Percentiles rank a stretch among this genome's conserved stretches.
phyloP scores from a whole-genome alignment of 2,329 filamentous ascomycete species.

The Ophiostoma perfectum region DNA sequence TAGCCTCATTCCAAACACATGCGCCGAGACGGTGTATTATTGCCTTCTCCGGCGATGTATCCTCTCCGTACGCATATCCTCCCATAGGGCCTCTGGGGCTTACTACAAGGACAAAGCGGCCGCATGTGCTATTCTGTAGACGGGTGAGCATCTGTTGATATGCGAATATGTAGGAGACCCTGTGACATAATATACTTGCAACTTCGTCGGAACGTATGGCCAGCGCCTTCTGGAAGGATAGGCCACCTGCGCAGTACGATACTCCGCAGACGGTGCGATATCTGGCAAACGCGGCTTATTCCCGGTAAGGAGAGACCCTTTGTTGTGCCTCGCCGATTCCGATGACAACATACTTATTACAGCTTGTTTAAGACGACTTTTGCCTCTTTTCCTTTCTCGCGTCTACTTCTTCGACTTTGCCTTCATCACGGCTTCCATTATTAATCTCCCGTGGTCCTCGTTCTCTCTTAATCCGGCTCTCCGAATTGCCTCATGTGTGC shows the following conservation, averaged over 20 bases:
- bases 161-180: background rate
- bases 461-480: background rate
- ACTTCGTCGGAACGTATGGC: background rate
- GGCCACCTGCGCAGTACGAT: background rate
- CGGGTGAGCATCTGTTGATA: too few relatives aligned
- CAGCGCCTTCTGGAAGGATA: too few relatives aligned
- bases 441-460: background rate
- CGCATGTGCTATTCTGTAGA: too few relatives aligned
- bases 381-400: background rate
- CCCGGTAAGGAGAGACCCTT: conserved; percentile 14
- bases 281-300: conserved; percentile 18
- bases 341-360: background rate
- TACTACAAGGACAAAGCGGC: too few relatives aligned
- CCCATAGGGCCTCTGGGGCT: background rate
- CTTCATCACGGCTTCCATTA: background rate
- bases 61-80: background rate
- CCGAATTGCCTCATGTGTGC: background rate
- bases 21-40: background rate
- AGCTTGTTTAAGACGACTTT: background rate
- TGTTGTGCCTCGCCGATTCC: background rate
- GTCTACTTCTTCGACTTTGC: background rate
- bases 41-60: background rate
- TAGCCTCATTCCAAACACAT: background rate
- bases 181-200: background rate
- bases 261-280: background rate